Evolutionary conservation across 768 basidiomycete species (phyloP).

Genomic region (Suillus variegatus): DNA sequence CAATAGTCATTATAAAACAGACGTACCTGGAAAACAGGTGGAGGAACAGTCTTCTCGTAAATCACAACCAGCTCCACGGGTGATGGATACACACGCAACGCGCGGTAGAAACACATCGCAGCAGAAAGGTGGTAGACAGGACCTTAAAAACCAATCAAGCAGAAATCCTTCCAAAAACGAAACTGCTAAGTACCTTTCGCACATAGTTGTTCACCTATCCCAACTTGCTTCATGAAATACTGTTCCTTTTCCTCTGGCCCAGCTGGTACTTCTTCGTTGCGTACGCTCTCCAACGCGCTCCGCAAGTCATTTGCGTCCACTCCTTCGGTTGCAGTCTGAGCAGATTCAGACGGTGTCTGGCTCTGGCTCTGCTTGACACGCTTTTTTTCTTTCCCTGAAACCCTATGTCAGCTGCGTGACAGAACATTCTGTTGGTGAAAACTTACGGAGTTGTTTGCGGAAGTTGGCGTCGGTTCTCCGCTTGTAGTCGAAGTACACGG

Average conservation of each 20-base stretch:
- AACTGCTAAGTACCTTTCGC: slow-evolving; percentile 53
- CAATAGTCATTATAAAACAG: neutral
- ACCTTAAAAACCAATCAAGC: slow-evolving; percentile 45
- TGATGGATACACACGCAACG: slow-evolving; percentile 91
- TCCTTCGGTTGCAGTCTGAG: slow-evolving; percentile 20
- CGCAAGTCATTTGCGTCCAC: slow-evolving; percentile 56
- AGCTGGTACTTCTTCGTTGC: slow-evolving; percentile 65
- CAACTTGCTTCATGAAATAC: slow-evolving; percentile 91
- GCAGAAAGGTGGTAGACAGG: slow-evolving; percentile 76
- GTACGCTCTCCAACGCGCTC: slow-evolving; percentile 65
- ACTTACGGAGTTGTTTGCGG: slow-evolving; percentile 85
- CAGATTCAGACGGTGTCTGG: slow-evolving; percentile 44
- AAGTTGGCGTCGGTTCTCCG: slow-evolving; percentile 86
- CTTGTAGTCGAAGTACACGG: slow-evolving; percentile 92
- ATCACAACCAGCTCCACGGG: slow-evolving; percentile 94
- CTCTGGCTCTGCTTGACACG: slow-evolving; percentile 73
- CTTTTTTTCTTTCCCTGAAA: slow-evolving; percentile 88
- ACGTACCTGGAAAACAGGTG: slow-evolving; percentile 74
- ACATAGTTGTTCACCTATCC: slow-evolving; percentile 82
- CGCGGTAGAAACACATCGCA: slow-evolving; percentile 90
- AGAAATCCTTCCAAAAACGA: neutral
- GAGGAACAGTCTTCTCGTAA: slow-evolving; percentile 88
- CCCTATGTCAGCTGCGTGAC: slow-evolving; percentile 7
- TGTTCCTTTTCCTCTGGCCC: slow-evolving; percentile 78
- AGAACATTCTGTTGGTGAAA: slow-evolving; percentile 14